Evolutionary conservation across 23 red algal genomes (phyloP).

Genomic region (Gracilaria vermiculophylla): DNA sequence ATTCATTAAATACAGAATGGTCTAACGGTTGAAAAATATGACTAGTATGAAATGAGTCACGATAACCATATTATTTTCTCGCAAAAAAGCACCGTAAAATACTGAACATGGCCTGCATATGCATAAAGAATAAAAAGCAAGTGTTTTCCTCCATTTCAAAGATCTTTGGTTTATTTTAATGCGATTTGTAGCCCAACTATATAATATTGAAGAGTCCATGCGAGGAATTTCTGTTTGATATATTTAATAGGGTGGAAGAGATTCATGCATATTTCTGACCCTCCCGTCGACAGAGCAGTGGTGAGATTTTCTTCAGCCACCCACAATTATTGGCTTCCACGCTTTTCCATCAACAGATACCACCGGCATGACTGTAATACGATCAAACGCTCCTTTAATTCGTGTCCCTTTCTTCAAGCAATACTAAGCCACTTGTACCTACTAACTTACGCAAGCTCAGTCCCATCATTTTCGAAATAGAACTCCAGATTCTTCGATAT

Average conservation of each 20-base stretch:
- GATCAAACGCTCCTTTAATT: constrained; percentile 9
- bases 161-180: neutral
- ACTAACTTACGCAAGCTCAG: no score
- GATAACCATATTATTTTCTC: neutral
- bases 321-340: neutral
- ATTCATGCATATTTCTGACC: neutral
- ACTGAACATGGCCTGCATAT: constrained; percentile 2
- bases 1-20: neutral
- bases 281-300: neutral
- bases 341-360: neutral
- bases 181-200: neutral
- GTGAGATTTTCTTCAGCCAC: neutral
- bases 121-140: constrained; percentile 7
- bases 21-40: constrained; percentile 13
- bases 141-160: neutral
- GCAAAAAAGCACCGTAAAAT: neutral
- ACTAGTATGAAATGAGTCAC: neutral
- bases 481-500: no score
- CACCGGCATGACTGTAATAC: constrained; percentile 17
- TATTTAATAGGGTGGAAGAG: neutral
- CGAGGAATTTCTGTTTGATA: constrained; percentile 26
- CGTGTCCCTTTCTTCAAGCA: neutral
- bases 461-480: no score
- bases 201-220: constrained; percentile 8
- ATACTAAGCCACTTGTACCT: no score